Conservation (phyloP, 2,329 filamentous ascomycete genomes). For the Ophiostoma fasciatum region DNA sequence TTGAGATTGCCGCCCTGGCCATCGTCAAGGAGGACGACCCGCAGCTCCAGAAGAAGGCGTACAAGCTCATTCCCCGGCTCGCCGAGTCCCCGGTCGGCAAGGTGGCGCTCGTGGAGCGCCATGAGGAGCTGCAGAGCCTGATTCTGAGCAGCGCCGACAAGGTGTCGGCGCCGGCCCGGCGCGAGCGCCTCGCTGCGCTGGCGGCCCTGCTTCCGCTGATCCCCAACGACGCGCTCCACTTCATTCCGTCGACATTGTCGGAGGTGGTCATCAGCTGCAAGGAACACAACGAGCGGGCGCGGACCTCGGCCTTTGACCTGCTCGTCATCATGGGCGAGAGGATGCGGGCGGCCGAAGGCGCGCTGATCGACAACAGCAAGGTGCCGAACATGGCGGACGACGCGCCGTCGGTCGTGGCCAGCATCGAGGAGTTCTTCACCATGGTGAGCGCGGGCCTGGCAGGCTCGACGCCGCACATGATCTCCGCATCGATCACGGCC, state of each 20-base stretch:
- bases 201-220: conserved; percentile 66
- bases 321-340: conserved; percentile 78
- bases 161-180: conserved; percentile 69
- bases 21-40: conserved; percentile 72
- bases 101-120: conserved; percentile 61
- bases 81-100: conserved; percentile 66
- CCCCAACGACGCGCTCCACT: conserved; percentile 66
- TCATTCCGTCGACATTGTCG: conserved; percentile 79
- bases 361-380: conserved; percentile 69
- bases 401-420: conserved; percentile 62
- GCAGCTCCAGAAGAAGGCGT: conserved; percentile 96
- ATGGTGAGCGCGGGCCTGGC: conserved; percentile 96
- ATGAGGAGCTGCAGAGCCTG: conserved; percentile 64
- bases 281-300: conserved; percentile 90
- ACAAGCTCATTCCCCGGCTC: conserved; percentile 89
- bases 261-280: conserved; percentile 96
- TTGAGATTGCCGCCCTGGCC: conserved; percentile 72
- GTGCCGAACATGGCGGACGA: conserved; percentile 76
- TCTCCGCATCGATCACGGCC: conserved; percentile 90
- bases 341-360: conserved; percentile 51
- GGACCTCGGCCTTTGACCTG: conserved; percentile 78
- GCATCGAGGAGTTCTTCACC: conserved; percentile 88
- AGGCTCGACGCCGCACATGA: conserved; percentile 89
- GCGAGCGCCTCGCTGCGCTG: conserved; percentile 75
- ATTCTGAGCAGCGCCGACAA: conserved; percentile 69